Base-by-base conservation (phyloP, 306 rosid genomes). In the Cicer bijugum region DNA sequence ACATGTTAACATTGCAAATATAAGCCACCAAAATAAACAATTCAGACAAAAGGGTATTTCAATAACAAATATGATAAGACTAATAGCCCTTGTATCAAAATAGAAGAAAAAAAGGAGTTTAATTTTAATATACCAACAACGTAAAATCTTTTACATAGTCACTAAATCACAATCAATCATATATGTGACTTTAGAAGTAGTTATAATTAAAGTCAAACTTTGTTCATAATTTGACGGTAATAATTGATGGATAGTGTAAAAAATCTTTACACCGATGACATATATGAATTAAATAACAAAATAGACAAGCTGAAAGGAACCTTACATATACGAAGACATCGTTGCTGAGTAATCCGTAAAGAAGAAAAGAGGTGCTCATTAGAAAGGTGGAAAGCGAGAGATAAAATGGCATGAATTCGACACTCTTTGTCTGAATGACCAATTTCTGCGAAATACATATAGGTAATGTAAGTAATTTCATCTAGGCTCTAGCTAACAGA, bases 331-430 rank as follows among this genome's bases (percentile, higher is more conserved):
- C 6, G 68, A 86, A 93, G 67, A 74, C 65, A 47, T 93, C 98
- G 28, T 12, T 5, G 72, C 86, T 91, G 77, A 89, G 81, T 73
- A 89, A 4, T 67, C 98, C 98, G 67, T 91, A 93, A 17, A 88
- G 39, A 58, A 91, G 74, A 90, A 93, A 93, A 8, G 89, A 84
- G 9, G 79, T 50, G 75, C 97, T 93, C 98, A 93, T 86, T 55
- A 93, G 86, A 81, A 93, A 89, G 62, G 98, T 88, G 9, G 97
- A 89, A 71, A 93, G 94, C 0, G 98, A 93, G 61, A 93, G 96
- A 85, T 84, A 89, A 81, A 93, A 91, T 8, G 98, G 98, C 98
- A 93, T 93, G 78, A 80, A 93, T 70, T 93, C 98, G 1, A 93
- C 92, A 65, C 98, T 93, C 78, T 48, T 87, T 23, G 96, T 93